Base-by-base conservation (phyloP, 768 basidiomycete species). In the Tephrocybe sp. region DNA sequence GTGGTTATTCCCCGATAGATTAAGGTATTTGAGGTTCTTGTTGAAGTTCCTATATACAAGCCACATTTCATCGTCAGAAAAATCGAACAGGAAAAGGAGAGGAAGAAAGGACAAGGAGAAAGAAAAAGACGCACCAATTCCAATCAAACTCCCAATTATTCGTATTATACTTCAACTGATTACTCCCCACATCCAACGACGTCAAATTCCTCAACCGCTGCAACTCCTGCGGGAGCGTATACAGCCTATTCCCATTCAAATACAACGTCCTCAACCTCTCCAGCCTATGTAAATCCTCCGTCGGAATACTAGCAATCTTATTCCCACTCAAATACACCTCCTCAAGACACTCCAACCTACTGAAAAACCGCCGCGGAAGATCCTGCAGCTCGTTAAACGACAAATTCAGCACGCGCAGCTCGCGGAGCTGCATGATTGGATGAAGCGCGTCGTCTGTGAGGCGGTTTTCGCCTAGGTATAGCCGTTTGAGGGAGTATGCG, bases 81-180 rank as follows among this genome's bases (percentile, higher is more conserved):
- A 31, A 9, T 7, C 17, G 47, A 34, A 30, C 22, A 33, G 16
- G 19, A 54, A 1, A 17, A 7, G 19, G 31, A 23, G 26, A 53
- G 36, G n/a, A n/a, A n/a, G 26, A 26, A 26, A 26, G 26, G 26
- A 7, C n/a, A 26, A 26, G 26, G 26, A 4, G 26, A 26, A 26
- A 26, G 26, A 26, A 26, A 26, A 17, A 17, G 32, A 71, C 82
- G 43, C 57, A 96, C 96, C 97, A 98, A 65, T 99, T 98, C 95
- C 95, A 98, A 70, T 99, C 97, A 67, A 94, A 98, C 65, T 96
- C 92, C 87, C 87, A 94, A 62, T 99, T 99, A 59, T 92, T 89
- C 59, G 97, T 93, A 65, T 98, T 99, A 69, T 98, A 98, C 78
- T 89, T 92, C 68, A 99, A 74, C 47, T 83, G 68, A 65, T 99